Evolutionary conservation across 1,139 yeast genomes (phyloP), one percentile per base, ranked within the genome.

Genomic region (Blastobotrys indianensis): DNA sequence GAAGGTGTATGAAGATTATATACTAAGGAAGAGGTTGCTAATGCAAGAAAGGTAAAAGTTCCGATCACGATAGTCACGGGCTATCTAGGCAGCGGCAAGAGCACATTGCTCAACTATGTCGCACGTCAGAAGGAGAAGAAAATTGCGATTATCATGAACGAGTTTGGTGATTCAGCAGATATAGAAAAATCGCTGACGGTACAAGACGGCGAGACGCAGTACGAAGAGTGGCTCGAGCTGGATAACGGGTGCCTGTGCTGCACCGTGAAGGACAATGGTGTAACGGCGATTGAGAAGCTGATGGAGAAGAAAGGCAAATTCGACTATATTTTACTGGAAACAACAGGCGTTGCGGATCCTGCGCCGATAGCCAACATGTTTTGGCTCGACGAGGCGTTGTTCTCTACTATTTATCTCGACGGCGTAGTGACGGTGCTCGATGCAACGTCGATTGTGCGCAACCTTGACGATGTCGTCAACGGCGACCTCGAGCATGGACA

Each of bases 271-370:
- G 97, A 90, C 61, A 85, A 81, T 49, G 98, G 98, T 5, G 97
- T 92, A 1, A 73, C 82, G 33, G 99, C 99, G 0, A 88, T 92
- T 50, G 99, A 92, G 63, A 80, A 86, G 51, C 74, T 92, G 57
- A 81, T 92, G 56, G 83, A 80, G 41, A 75, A 81, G 41, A 77
- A 83, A 35, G 83, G 82, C 12, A 75, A 75, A 46, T 90, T 92
- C 49, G 98, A 94, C 63, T 85, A 92, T 60, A 88, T 92, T 25
- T 65, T 92, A 25, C 68, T 94, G 47, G 99, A 92, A 62, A 94
- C 99, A 0, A 87, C 97, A 0, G 99, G 99, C 0, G 74, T 94
- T n/a, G 98, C 99, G 0, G 97, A 92, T 61, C 98, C 98, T 0
- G 97, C 70, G 5, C 97, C 97, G 0, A 87, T 92, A 32, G 96